Evolutionary conservation across 2,329 filamentous ascomycete genomes (phyloP).

Genomic region (Colletotrichum cereale): DNA sequence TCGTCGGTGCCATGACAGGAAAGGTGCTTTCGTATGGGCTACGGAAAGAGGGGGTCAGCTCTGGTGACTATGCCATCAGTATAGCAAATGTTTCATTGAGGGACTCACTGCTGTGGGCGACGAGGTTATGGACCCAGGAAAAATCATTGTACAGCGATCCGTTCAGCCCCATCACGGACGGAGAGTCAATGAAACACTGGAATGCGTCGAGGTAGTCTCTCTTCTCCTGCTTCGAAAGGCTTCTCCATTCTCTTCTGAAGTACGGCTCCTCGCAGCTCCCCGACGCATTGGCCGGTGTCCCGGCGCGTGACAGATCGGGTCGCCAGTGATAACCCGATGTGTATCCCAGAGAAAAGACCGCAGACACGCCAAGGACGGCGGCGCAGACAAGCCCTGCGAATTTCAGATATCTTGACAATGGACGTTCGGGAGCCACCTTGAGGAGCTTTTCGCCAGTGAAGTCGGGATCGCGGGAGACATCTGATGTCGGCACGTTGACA

Average conservation of each 20-base stretch:
- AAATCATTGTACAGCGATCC: conserved; percentile 40
- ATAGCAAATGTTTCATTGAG: neutral
- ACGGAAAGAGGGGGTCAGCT: neutral
- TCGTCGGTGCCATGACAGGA: conserved; percentile 40
- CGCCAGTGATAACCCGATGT: neutral
- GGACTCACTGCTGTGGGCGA: conserved; percentile 40
- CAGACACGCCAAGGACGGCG: neutral
- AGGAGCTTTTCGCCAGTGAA: neutral
- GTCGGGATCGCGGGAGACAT: neutral
- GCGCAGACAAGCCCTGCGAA: neutral
- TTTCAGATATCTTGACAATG: neutral
- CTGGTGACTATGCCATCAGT: neutral
- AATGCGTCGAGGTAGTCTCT: conserved; percentile 36
- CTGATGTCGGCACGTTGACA: neutral
- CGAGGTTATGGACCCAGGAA: conserved; percentile 39
- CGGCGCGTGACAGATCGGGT: neutral
- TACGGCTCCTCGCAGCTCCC: conserved; percentile 22
- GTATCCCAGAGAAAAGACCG: neutral
- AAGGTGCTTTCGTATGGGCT: conserved; percentile 38
- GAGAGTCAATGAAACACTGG: conserved; percentile 38
- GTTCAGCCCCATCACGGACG: conserved; percentile 35
- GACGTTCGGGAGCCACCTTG: neutral
- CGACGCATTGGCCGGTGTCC: neutral
- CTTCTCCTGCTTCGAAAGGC: conserved; percentile 33
- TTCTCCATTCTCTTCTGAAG: conserved; percentile 36